Percentiles rank a stretch among this genome's conserved stretches.
Conservation (phyloP, 2,329 filamentous ascomycete genomes). For the Arthrobotrys sinensis region DNA sequence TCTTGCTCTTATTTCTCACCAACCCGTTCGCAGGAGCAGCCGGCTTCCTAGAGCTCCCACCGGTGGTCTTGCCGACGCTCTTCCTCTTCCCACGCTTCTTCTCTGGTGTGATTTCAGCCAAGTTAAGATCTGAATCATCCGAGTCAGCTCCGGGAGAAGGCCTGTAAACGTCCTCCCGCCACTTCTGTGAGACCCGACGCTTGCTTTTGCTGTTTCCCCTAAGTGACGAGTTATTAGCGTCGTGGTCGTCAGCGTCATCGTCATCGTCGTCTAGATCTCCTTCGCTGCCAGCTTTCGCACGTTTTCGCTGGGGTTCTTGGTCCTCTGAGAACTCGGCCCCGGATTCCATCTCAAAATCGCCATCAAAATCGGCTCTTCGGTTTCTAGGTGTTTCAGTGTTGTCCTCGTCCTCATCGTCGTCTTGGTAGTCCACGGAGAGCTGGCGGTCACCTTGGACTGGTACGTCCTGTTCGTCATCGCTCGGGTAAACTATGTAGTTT, state of each 20-base stretch:
- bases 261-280: conserved; percentile 50
- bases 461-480: conserved; percentile 44
- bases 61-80: conserved; percentile 24
- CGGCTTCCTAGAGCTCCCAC: conserved; percentile 43
- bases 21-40: conserved; percentile 66
- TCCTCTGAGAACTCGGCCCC: conserved; percentile 65
- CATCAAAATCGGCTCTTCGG: conserved; percentile 63
- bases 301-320: conserved; percentile 65
- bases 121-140: conserved; percentile 63
- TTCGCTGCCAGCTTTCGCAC: conserved; percentile 63
- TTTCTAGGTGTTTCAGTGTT: conserved; percentile 62
- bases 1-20: conserved; percentile 66
- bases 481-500: conserved; percentile 57
- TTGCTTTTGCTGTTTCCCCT: conserved; percentile 66
- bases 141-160: conserved; percentile 61
- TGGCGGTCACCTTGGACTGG: neutral
- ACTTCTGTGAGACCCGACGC: conserved; percentile 64
- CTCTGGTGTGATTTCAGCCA: conserved; percentile 62
- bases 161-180: conserved; percentile 62
- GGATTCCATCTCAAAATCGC: conserved; percentile 64
- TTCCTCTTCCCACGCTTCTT: conserved; percentile 47
- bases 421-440: conserved; percentile 62
- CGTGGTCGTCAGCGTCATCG: conserved; percentile 61
- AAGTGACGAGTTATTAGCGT: conserved; percentile 18
- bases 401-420: conserved; percentile 66